These are phyloP conservation scores for Capsicum chinense DNA, from an alignment of 257 asterid genomes.

Conservation along the genomic window DNA sequence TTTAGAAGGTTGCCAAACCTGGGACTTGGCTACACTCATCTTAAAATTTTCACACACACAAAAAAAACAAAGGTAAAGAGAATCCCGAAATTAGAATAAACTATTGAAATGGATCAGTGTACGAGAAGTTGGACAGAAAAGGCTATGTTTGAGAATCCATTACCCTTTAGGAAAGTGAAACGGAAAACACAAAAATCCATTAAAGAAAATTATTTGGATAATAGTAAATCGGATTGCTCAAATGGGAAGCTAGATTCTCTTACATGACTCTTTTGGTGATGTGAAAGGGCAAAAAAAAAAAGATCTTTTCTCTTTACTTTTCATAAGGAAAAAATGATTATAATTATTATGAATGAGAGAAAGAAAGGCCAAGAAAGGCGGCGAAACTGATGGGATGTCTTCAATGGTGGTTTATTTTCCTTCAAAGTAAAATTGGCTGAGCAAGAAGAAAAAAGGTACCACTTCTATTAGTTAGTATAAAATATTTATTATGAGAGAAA, in stretches of 20 bases:
- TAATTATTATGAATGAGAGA: neutral
- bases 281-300: neutral
- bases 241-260: neutral
- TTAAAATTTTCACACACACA: neutral
- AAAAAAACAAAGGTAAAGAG: neutral
- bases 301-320: slow-evolving; percentile 21
- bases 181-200: slow-evolving; percentile 3
- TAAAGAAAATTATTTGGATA: neutral
- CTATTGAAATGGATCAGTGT: neutral
- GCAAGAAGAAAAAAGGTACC: neutral
- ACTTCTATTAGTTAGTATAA: neutral
- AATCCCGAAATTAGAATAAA: neutral
- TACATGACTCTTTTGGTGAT: neutral
- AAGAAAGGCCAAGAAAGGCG: slow-evolving; percentile 19
- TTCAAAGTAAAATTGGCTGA: slow-evolving; percentile 1
- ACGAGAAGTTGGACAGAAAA: slow-evolving; percentile 10
- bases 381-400: slow-evolving; percentile 26
- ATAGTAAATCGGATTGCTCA: neutral
- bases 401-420: neutral
- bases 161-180: slow-evolving; percentile 11
- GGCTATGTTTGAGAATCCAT: slow-evolving; percentile 4
- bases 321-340: neutral
- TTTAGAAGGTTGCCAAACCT: slow-evolving; percentile 96
- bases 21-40: slow-evolving; percentile 77
- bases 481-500: slow-evolving; percentile 15